Conservation (phyloP, 352 stramenopile genomes). For the Phytophthora cactorum region DNA sequence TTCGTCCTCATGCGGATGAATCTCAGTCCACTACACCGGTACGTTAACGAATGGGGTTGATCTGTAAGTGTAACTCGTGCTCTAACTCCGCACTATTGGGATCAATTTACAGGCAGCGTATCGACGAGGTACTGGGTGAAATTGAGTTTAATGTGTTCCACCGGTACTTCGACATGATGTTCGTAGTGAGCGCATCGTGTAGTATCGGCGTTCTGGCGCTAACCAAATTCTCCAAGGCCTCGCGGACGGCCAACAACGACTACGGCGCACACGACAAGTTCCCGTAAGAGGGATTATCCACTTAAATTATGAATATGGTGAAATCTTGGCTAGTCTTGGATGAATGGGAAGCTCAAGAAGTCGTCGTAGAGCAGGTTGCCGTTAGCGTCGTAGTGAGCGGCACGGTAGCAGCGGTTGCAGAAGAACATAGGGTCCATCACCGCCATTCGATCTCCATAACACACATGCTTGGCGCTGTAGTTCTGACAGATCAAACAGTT, state of each 20-base stretch:
- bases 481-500: no score
- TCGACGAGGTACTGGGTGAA: conserved; percentile 83
- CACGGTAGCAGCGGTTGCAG: no score
- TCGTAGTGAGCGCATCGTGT: conserved; percentile 76
- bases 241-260: conserved; percentile 74
- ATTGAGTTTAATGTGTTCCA: conserved; percentile 89
- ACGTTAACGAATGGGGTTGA: conserved; percentile 8
- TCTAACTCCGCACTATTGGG: conserved; percentile 10
- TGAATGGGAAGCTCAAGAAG: no score
- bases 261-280: conserved; percentile 83
- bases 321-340: no score
- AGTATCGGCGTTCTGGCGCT: conserved; percentile 65
- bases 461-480: no score
- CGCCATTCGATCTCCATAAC: no score
- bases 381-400: no score
- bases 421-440: no score
- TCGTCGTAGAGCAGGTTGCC: no score
- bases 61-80: conserved; percentile 1
- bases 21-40: conserved; percentile 72
- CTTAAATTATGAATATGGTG: no score
- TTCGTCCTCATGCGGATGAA: conserved; percentile 92
- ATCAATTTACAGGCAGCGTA: conserved; percentile 53
- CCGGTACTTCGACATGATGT: conserved; percentile 87
- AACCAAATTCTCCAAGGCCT: conserved; percentile 84
- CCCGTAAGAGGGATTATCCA: conserved; percentile 50